Evolutionary conservation across 495 filamentous ascomycete genomes (phyloP), one percentile per base, ranked within the genome.

Genomic region (Elasticomyces elasticus): DNA sequence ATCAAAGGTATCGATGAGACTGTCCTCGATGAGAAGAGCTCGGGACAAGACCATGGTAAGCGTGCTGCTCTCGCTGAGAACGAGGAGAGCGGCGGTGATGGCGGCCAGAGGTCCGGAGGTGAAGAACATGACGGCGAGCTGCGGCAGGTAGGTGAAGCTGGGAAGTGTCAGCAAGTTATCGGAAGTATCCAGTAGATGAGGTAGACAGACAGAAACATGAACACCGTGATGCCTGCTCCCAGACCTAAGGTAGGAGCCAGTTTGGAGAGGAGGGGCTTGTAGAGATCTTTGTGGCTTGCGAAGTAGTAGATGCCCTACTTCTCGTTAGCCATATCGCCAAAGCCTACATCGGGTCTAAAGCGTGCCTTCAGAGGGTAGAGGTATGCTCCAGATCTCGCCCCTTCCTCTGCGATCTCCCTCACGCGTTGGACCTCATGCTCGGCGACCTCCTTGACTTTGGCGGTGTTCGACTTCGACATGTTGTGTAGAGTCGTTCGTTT

Each of bases 1-100:
- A 63, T 98, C 92, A 59, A 98, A 98, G 2, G 87, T 92, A 65
- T 98, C 90, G 22, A 92, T 71, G 5, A 96, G 74, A 0, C 85
- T 83, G 38, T 88, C 86, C 49, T 86, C 79, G 22, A 94, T 76
- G 51, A 95, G 64, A 54, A 88, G 91, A 33, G 79, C 82, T 48
- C 82, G 81, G 17, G 85, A 81, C 30, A 95, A 62, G 38, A 89
- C 62, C 35, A 77, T 84, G 37, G 89, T 82, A 51, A 98, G 74
- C 1, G 84, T 84, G 0, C 87, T 85, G 63, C 80, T 84, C 65
- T 98, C 91, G 64, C 74, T 84, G 28, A 96, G 79, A 13, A 89
- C 80, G 20, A 96, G 78, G 2, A 95, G 65, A 0, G 80, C 76
- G 0, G 90, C 85, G 4, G 83, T 85, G 47, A 94, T 65, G 22